Percentiles rank a stretch among this genome's conserved stretches.
Evolutionary conservation across 2,329 filamentous ascomycete species (phyloP).

Genomic region (Beauveria medogensis): DNA sequence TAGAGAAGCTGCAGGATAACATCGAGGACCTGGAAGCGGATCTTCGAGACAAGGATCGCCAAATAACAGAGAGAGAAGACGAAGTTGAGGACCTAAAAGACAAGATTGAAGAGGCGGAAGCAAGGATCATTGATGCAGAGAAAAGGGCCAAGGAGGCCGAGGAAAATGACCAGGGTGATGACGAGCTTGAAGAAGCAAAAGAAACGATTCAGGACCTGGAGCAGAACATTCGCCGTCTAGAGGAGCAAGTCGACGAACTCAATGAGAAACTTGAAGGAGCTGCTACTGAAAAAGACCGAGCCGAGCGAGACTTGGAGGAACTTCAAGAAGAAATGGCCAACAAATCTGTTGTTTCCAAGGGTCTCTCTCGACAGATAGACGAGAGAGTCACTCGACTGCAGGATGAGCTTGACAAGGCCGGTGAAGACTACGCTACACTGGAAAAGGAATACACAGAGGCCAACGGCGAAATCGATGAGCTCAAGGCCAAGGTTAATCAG

Average conservation of each 20-base stretch:
- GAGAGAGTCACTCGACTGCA: slow-evolving; percentile 61
- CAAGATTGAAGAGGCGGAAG: slow-evolving; percentile 44
- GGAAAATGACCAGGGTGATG: slow-evolving; percentile 41
- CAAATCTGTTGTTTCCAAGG: slow-evolving; percentile 69
- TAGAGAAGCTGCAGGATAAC: slow-evolving; percentile 63
- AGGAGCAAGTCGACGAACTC: slow-evolving; percentile 46
- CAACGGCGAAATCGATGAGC: slow-evolving; percentile 36
- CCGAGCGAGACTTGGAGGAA: slow-evolving; percentile 53
- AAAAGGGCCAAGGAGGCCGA: slow-evolving; percentile 47
- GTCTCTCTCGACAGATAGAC: slow-evolving; percentile 65
- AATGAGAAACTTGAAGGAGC: slow-evolving; percentile 48
- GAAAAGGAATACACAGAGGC: slow-evolving; percentile 42
- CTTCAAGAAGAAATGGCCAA: slow-evolving; percentile 71
- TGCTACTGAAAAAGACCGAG: slow-evolving; percentile 44
- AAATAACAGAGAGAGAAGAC: slow-evolving; percentile 67
- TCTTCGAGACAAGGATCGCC: slow-evolving; percentile 65
- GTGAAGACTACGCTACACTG: slow-evolving; percentile 40
- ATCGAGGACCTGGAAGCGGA: slow-evolving; percentile 70
- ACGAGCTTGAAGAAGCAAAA: slow-evolving; percentile 47
- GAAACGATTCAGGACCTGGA: slow-evolving; percentile 54
- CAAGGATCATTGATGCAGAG: slow-evolving; percentile 49
- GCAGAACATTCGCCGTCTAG: slow-evolving; percentile 42
- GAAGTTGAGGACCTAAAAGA: slow-evolving; percentile 60
- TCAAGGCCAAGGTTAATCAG: slow-evolving; percentile 37
- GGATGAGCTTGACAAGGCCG: slow-evolving; percentile 50